Percentiles rank a stretch among this genome's conserved stretches.
These are phyloP conservation scores for Phyllachora maydis DNA, from an alignment of 2,329 filamentous ascomycete species.

Conservation along the genomic window DNA sequence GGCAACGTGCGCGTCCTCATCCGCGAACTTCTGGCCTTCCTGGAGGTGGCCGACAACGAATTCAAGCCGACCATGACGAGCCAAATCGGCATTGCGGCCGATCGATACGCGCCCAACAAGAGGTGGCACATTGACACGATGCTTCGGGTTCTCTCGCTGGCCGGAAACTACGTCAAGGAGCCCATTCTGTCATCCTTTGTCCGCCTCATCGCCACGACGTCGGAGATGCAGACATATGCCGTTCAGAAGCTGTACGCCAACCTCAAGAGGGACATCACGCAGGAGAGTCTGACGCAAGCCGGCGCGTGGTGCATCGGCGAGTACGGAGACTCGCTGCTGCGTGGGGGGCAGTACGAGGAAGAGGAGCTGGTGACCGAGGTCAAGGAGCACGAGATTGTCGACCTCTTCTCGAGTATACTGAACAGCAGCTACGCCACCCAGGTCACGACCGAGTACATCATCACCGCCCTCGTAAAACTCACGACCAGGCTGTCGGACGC, in stretches of 20 bases:
- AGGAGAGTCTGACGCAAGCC: slow-evolving; percentile 83
- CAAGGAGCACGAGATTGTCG: slow-evolving; percentile 74
- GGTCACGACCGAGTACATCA: slow-evolving; percentile 84
- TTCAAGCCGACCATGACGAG: slow-evolving; percentile 98
- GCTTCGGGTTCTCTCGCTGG: slow-evolving; percentile 78
- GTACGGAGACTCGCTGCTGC: slow-evolving; percentile 78
- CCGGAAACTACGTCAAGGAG: slow-evolving; percentile 93
- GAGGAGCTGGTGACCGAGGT: slow-evolving; percentile 69
- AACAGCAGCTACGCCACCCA: slow-evolving; percentile 90
- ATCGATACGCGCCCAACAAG: slow-evolving; percentile 91
- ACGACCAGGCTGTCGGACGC: slow-evolving; percentile 71
- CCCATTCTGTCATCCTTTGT: slow-evolving; percentile 95
- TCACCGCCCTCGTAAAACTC: slow-evolving; percentile 86
- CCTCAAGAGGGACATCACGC: slow-evolving; percentile 89
- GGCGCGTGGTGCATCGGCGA: slow-evolving; percentile 97
- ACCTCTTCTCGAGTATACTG: slow-evolving; percentile 79
- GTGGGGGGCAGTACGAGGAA: slow-evolving; percentile 81
- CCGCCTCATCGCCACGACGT: slow-evolving; percentile 80
- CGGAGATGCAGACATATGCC: slow-evolving; percentile 88
- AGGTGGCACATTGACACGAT: slow-evolving; percentile 98
- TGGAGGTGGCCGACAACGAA: slow-evolving; percentile 93
- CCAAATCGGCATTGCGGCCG: slow-evolving; percentile 91
- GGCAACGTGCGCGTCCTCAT: slow-evolving; percentile 87
- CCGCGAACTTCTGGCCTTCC: slow-evolving; percentile 77
- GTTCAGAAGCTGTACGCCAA: slow-evolving; percentile 86